Evolutionary conservation across 2,329 filamentous ascomycete species (phyloP), one percentile per base, ranked within the genome.

Genomic region (Zymoseptoria pseudotritici): DNA sequence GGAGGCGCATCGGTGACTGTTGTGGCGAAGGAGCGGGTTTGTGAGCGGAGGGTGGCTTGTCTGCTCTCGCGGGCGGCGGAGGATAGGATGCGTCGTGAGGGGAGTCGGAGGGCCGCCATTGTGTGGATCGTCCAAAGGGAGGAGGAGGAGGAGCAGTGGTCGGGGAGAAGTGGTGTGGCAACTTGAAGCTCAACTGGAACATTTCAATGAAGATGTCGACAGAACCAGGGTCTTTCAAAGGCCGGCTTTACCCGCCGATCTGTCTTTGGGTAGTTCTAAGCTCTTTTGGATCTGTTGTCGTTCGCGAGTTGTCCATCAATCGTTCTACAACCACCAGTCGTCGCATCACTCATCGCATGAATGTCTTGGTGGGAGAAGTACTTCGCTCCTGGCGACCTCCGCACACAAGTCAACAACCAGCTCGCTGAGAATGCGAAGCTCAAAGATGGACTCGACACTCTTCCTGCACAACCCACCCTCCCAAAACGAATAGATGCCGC

Each of bases 21-120:
- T 59, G 77, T 79, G 74, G 77, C 77, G 65, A 79, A 75, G 60
- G 71, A 62, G 56, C 77, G 75, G 56, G 67, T 72, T 53, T 73
- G 71, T 4, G 70, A 66, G 29, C 70, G 61, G 54, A 70, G 61
- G 21, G 67, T 57, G 10, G 67, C 53, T 36, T 46, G 61, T 54
- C 26, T 56, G 51, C 53, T 51, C 26, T 62, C 57, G 24, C 56
- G 54, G 10, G 57, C 11, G 8, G 54, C 53, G 24, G 54, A 53
- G 10, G 63, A 61, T 42, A 66, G 53, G 11, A 65, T 55, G 26
- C 65, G 63, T 17, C 65, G 61, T 11, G 63, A 57, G 51, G 63
- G 61, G 4, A 56, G 52, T 21, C 65, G 56, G 42, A 65, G 57
- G 17, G 63, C 54, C 13, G 63, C 63, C 65, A 66, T 66, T 36